A percentile compares a stretch with the other conserved stretches of the same genome.
Conservation (phyloP, 352 stramenopile species). For the Bremia lactucae region DNA sequence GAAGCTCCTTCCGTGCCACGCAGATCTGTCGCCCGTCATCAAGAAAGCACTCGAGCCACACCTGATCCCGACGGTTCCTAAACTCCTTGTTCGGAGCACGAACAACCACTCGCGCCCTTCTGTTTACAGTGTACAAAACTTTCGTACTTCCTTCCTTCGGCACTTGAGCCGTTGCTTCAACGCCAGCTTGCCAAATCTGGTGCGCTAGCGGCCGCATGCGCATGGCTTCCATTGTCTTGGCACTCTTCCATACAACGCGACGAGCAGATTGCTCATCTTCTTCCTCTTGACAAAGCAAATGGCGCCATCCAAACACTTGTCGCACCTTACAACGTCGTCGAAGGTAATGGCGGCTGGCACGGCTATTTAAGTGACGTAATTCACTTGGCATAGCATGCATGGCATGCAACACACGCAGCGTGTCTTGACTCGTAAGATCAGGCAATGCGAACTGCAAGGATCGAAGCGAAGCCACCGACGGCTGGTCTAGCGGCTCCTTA, state of each 20-base stretch:
- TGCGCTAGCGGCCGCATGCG: slow-evolving; percentile 23
- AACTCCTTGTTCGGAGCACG: slow-evolving; percentile 14
- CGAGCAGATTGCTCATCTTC: slow-evolving; percentile 8
- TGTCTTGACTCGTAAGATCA: slow-evolving; percentile 29
- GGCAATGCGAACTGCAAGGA: slow-evolving; percentile 32
- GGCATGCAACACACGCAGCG: slow-evolving; percentile 21
- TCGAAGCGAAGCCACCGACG: slow-evolving; percentile 9
- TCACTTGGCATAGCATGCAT: slow-evolving; percentile 28
- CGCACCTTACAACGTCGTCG: slow-evolving; percentile 10
- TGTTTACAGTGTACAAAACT: slow-evolving; percentile 29
- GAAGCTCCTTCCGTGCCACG: slow-evolving; percentile 32
- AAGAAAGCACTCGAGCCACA: slow-evolving; percentile 39
- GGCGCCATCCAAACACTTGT: slow-evolving; percentile 29
- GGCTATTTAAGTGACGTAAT: slow-evolving; percentile 27
- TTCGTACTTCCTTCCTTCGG: slow-evolving; percentile 3
- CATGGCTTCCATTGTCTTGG: slow-evolving; percentile 26
- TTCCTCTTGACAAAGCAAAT: slow-evolving; percentile 28
- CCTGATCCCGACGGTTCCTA: slow-evolving; percentile 14
- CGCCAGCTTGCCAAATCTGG: slow-evolving; percentile 28
- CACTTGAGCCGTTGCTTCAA: slow-evolving; percentile 2
- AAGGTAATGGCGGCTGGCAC: slow-evolving; percentile 9
- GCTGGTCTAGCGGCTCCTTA: slow-evolving; percentile 1
- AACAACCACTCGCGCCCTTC: slow-evolving; percentile 22
- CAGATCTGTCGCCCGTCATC: slow-evolving; percentile 29
- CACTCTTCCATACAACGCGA: slow-evolving; percentile 33